Evolutionary conservation across 257 asterid genomes (phyloP).

Genomic region (Scutellaria galericulata): DNA sequence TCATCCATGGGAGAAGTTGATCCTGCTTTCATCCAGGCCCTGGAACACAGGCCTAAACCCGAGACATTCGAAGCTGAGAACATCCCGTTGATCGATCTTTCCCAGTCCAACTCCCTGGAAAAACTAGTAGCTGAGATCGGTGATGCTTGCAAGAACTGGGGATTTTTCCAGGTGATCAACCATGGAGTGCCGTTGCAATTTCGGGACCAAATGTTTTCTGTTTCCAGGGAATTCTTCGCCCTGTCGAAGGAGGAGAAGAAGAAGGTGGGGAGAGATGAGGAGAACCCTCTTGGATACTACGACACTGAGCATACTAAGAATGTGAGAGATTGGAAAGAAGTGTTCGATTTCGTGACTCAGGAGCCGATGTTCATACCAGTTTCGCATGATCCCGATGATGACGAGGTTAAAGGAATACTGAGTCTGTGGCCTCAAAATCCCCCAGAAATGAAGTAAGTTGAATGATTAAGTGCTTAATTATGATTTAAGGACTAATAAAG

Average conservation of each 20-base stretch:
- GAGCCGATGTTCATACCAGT: conserved; percentile 47
- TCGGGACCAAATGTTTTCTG: conserved; percentile 29
- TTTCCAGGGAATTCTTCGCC: conserved; percentile 42
- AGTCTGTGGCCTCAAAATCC: conserved; percentile 59
- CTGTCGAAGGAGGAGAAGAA: conserved; percentile 50
- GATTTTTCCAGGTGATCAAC: conserved; percentile 65
- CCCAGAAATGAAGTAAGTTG: conserved; percentile 46
- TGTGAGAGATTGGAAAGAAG: conserved; percentile 76
- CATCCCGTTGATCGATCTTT: conserved; percentile 57
- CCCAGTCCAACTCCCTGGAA: conserved; percentile 21
- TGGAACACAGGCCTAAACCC: conserved; percentile 57
- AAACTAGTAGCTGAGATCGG: conserved; percentile 44
- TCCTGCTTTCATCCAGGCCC: conserved; percentile 57
- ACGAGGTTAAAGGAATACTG: conserved; percentile 33
- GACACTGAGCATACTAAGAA: conserved; percentile 65
- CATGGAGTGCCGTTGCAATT: conserved; percentile 47
- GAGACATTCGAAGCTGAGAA: conserved; percentile 40
- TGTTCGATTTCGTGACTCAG: conserved; percentile 49
- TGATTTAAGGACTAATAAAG: too few species aligned
- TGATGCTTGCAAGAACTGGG: conserved; percentile 58
- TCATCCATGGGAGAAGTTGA: conserved; percentile 65
- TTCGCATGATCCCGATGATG: conserved; percentile 44
- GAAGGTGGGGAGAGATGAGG: conserved; percentile 54
- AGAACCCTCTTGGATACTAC: conserved; percentile 53
- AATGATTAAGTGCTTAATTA: neutral